phyloP scores from a whole-genome alignment of 345 rosid species.

The Syzygium aqueum region DNA sequence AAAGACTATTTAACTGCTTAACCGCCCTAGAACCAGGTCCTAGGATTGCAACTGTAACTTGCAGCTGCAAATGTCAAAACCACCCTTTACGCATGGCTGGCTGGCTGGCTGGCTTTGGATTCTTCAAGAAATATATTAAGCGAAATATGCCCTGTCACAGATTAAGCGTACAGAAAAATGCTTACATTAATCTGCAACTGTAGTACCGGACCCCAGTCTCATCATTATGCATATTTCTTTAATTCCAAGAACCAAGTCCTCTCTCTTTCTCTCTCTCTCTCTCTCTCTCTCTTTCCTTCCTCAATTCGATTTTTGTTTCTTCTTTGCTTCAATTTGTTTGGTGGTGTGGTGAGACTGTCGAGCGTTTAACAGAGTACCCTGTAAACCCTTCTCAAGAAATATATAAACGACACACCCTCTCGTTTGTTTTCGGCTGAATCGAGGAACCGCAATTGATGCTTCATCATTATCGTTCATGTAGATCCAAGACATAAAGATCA shows the following conservation, averaged over 20 bases:
- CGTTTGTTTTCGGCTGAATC: constrained; percentile 7
- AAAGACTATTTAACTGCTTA: not conserved
- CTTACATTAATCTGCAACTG: not conserved
- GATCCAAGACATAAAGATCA: constrained; percentile 15
- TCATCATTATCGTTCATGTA: constrained; percentile 20
- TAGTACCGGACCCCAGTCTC: not conserved
- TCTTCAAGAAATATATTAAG: not conserved
- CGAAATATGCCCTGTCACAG: not conserved
- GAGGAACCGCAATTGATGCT: constrained; percentile 20
- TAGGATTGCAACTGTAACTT: not conserved
- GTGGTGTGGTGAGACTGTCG: not conserved
- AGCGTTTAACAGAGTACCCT: not conserved
- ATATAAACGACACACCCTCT: not conserved
- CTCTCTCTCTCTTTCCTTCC: constrained; percentile 12
- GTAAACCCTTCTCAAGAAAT: not conserved
- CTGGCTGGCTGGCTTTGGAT: not conserved
- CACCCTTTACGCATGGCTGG: not conserved
- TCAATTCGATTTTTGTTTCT: not conserved
- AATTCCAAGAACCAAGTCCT: not conserved
- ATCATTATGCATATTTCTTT: not conserved
- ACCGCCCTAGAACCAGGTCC: not conserved
- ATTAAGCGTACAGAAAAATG: not conserved
- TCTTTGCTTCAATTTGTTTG: not conserved
- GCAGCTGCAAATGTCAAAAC: not conserved
- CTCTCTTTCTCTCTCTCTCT: not conserved